A percentile compares a stretch with the other conserved stretches of the same genome.
Conservation (phyloP, 1,284 basidiomycete genomes). For the Fomes fomentarius region DNA sequence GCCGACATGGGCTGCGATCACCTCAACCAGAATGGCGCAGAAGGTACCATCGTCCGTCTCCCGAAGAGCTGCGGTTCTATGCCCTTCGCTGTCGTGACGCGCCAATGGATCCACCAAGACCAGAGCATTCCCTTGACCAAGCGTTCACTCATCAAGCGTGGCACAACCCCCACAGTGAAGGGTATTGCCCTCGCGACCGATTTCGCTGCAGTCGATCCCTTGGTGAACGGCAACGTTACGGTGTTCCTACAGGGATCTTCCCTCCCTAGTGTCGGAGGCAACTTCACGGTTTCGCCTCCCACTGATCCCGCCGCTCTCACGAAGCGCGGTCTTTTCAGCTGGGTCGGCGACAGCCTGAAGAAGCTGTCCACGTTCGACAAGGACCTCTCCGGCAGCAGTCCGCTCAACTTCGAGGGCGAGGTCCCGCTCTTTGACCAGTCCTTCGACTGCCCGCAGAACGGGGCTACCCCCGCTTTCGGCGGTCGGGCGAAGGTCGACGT, state of each 20-base stretch:
- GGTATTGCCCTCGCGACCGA: conserved; percentile 47
- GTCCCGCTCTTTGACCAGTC: conserved; percentile 46
- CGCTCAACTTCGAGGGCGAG: conserved; percentile 37
- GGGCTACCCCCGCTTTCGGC: conserved; percentile 25
- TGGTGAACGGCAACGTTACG: conserved; percentile 40
- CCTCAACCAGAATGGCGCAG: conserved; percentile 47
- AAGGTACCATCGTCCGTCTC: conserved; percentile 53
- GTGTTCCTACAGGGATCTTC: conserved; percentile 45
- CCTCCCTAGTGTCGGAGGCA: conserved; percentile 40
- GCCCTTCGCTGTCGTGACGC: conserved; percentile 55
- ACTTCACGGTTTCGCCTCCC: conserved; percentile 33
- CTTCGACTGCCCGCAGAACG: conserved; percentile 42
- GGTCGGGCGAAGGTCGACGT: conserved; percentile 44
- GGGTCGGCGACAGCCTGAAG: conserved; percentile 8
- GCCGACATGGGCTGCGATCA: conserved; percentile 45
- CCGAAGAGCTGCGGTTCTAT: conserved; percentile 53
- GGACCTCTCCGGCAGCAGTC: conserved; percentile 31
- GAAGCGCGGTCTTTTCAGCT: conserved; percentile 15
- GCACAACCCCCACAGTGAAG: conserved; percentile 39
- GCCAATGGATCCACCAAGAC: conserved; percentile 40
- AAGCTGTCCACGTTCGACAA: conserved; percentile 15
- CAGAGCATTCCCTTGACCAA: conserved; percentile 45
- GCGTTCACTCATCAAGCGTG: conserved; percentile 36
- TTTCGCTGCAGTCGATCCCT: conserved; percentile 40
- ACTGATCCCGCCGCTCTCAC: background rate